phyloP scores from a whole-genome alignment of 139 green algal genomes.

The Haematococcus sp. region DNA sequence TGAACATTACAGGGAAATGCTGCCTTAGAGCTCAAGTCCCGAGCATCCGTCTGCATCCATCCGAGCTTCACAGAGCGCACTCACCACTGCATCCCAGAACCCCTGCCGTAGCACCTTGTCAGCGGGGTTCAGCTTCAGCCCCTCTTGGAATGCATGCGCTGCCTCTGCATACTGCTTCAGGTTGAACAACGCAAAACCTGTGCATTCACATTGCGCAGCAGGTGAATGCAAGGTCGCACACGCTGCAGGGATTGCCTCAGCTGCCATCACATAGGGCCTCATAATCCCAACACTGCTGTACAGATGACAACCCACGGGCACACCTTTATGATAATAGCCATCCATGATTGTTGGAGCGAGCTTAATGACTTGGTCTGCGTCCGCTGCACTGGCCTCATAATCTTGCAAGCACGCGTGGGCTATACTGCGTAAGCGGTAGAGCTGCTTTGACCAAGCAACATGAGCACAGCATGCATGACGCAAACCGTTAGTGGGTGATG shows the following conservation, averaged over 20 bases:
- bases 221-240: background rate
- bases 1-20: too few relatives aligned
- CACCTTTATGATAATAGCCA: conserved; percentile 40
- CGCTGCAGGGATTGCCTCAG: background rate
- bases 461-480: background rate
- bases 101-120: conserved; percentile 44
- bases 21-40: too few relatives aligned
- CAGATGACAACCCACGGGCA: background rate
- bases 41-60: too few relatives aligned
- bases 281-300: too few relatives aligned
- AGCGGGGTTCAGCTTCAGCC: conserved; percentile 40
- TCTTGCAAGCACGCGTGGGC: conserved; percentile 32
- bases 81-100: conserved; percentile 42
- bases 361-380: conserved; percentile 40
- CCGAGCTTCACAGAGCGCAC: too few relatives aligned
- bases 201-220: too few relatives aligned
- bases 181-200: conserved; percentile 43
- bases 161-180: conserved; percentile 39
- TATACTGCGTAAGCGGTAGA: conserved; percentile 46
- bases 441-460: conserved; percentile 7
- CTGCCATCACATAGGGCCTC: background rate
- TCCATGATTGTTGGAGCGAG: conserved; percentile 47
- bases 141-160: conserved; percentile 44
- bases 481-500: too few relatives aligned
- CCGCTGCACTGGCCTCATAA: conserved; percentile 21